These are phyloP conservation scores for Phaeophleospora eucalypticola DNA, from an alignment of 2,329 filamentous ascomycete species.

Conservation along the genomic window DNA sequence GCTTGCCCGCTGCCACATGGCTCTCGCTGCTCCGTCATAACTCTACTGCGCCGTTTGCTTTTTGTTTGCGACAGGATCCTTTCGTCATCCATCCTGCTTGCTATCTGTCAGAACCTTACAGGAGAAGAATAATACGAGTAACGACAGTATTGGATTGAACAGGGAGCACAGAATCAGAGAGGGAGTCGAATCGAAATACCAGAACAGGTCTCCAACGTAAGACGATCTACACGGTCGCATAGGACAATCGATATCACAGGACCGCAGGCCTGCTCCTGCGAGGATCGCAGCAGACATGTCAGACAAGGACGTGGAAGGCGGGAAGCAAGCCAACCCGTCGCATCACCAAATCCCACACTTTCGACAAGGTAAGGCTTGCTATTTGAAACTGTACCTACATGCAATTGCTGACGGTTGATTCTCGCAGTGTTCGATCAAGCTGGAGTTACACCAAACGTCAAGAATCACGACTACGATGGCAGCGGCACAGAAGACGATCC, in stretches of 20 bases:
- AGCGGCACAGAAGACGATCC: conserved; percentile 63
- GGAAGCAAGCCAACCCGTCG: conserved; percentile 12
- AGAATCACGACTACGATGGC: conserved; percentile 32
- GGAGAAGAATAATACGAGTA: too few relatives aligned
- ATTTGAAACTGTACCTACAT: background rate
- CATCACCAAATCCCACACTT: conserved; percentile 26
- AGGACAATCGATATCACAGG: background rate
- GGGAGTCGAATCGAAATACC: too few relatives aligned
- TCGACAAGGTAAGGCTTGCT: conserved; percentile 14
- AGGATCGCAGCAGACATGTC: conserved; percentile 11
- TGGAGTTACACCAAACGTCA: conserved; percentile 33
- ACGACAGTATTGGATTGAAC: too few relatives aligned
- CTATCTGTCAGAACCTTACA: too few relatives aligned
- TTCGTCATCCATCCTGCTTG: too few relatives aligned
- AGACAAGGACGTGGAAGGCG: conserved; percentile 32
- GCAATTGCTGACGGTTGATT: background rate
- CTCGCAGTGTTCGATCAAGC: conserved; percentile 28
- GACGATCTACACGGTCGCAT: too few relatives aligned
- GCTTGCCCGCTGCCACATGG: too few relatives aligned
- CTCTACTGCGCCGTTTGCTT: too few relatives aligned
- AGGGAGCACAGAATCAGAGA: too few relatives aligned
- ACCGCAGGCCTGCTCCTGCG: background rate
- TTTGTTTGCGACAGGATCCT: too few relatives aligned
- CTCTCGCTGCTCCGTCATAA: too few relatives aligned
- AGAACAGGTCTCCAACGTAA: too few relatives aligned